phyloP scores from a whole-genome alignment of 345 rosid genomes.

The Aquilaria sinensis region DNA sequence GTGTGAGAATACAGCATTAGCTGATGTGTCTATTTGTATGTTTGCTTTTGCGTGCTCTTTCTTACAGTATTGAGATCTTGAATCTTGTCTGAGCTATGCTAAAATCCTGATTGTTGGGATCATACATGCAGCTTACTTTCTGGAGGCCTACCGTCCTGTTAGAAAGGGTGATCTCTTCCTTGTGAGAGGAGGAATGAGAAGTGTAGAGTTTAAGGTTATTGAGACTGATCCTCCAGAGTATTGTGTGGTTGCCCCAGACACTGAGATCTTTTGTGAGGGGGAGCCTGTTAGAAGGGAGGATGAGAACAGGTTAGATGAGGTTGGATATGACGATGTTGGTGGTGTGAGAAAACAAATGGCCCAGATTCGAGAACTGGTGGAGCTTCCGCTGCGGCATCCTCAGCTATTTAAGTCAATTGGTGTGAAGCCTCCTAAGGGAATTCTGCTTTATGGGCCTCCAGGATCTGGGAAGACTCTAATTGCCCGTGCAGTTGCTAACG shows the following conservation, averaged over 20 bases:
- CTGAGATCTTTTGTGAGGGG: slow-evolving; percentile 96
- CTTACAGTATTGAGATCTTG: too few relatives aligned
- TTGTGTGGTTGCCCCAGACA: slow-evolving; percentile 96
- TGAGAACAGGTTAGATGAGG: slow-evolving; percentile 85
- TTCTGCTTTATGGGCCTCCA: slow-evolving; percentile 82
- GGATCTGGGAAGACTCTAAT: slow-evolving; percentile 88
- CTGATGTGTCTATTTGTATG: too few relatives aligned
- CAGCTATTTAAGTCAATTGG: slow-evolving; percentile 96
- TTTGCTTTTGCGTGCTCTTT: too few relatives aligned
- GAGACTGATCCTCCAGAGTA: slow-evolving; percentile 90
- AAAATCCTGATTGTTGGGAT: slow-evolving; percentile 12
- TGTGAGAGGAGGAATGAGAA: slow-evolving; percentile 98
- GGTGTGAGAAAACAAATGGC: slow-evolving; percentile 99
- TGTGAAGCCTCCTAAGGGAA: slow-evolving; percentile 97
- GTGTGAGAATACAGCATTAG: too few relatives aligned
- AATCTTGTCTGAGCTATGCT: background rate
- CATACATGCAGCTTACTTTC: slow-evolving; percentile 71
- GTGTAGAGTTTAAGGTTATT: slow-evolving; percentile 83
- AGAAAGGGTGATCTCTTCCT: slow-evolving; percentile 94
- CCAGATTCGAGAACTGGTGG: slow-evolving; percentile 91
- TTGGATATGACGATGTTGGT: slow-evolving; percentile 98
- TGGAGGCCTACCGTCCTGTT: slow-evolving; percentile 95
- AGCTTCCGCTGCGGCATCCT: slow-evolving; percentile 91
- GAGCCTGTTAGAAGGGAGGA: slow-evolving; percentile 94
- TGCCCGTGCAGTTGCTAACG: slow-evolving; percentile 96